Conservation (phyloP, 768 basidiomycete species). For the Polyporus arcularius region DNA sequence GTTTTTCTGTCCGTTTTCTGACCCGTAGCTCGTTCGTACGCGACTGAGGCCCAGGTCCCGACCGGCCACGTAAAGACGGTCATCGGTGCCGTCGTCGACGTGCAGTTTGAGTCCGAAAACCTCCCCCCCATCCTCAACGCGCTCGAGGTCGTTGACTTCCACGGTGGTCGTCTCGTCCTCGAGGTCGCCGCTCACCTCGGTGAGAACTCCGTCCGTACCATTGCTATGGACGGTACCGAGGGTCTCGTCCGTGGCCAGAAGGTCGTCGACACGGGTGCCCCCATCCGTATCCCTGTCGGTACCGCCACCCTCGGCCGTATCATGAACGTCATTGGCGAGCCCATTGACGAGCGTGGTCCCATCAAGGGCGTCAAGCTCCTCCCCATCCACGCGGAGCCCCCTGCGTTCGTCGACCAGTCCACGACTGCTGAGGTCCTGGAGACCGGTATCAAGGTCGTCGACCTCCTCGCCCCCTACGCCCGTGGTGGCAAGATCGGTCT, state of each 20-base stretch:
- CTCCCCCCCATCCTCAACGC: constrained; percentile 99
- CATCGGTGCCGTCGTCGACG: constrained; percentile 99
- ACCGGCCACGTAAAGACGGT: constrained; percentile 93
- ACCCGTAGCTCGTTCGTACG: constrained; percentile 76
- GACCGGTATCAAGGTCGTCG: constrained; percentile 99
- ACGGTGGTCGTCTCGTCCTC: constrained; percentile 95
- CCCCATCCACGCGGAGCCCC: constrained; percentile 97
- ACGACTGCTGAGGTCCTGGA: constrained; percentile 98
- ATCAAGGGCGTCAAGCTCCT: constrained; percentile 92
- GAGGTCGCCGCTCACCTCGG: constrained; percentile 98
- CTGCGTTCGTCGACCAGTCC: constrained; percentile 97
- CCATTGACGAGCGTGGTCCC: constrained; percentile 99
- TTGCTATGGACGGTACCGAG: constrained; percentile 99
- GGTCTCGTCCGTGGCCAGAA: constrained; percentile 99
- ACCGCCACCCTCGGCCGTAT: constrained; percentile 94
- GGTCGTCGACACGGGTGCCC: constrained; percentile 95
- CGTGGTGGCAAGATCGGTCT: constrained; percentile 99
- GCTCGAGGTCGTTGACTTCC: constrained; percentile 94
- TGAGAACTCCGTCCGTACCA: constrained; percentile 98
- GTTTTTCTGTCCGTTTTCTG: constrained; percentile 22
- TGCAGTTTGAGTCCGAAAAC: constrained; percentile 93
- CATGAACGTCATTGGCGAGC: constrained; percentile 99
- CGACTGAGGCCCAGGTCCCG: constrained; percentile 78
- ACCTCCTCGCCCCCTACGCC: constrained; percentile 98
- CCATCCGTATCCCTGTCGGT: constrained; percentile 97